These are phyloP conservation scores for Mesotaenium endlicherianum DNA, from an alignment of 139 green algal species.

Conservation along the genomic window DNA sequence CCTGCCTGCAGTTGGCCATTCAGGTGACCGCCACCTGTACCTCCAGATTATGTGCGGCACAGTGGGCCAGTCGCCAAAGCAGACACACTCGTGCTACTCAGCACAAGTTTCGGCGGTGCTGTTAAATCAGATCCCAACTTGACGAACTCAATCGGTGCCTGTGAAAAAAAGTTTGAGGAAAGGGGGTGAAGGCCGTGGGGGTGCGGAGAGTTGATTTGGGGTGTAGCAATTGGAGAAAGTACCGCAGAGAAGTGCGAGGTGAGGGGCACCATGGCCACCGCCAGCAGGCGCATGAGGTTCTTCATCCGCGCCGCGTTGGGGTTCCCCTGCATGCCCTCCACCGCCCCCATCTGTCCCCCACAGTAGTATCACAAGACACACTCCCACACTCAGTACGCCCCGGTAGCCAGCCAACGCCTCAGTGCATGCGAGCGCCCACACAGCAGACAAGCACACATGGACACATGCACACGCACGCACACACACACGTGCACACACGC, in stretches of 20 bases:
- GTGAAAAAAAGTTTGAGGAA: neutral
- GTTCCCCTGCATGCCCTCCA: slow-evolving; percentile 68
- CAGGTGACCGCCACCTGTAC: no score
- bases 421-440: no score
- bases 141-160: no score
- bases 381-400: no score
- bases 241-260: slow-evolving; percentile 63
- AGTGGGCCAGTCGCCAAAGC: slow-evolving; percentile 12
- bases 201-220: neutral
- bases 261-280: slow-evolving; percentile 69
- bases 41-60: no score
- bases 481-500: no score
- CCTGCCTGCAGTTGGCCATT: no score
- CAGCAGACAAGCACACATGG: no score
- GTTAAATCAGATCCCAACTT: neutral
- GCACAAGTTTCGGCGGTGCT: neutral
- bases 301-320: slow-evolving; percentile 64
- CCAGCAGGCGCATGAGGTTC: slow-evolving; percentile 62
- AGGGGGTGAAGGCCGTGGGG: neutral
- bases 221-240: no score
- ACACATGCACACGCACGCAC: no score
- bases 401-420: no score
- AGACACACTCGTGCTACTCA: neutral
- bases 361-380: no score
- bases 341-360: slow-evolving; percentile 59